These are phyloP conservation scores for Melampsora americana DNA, from an alignment of 1,284 basidiomycete species.

Conservation along the genomic window DNA sequence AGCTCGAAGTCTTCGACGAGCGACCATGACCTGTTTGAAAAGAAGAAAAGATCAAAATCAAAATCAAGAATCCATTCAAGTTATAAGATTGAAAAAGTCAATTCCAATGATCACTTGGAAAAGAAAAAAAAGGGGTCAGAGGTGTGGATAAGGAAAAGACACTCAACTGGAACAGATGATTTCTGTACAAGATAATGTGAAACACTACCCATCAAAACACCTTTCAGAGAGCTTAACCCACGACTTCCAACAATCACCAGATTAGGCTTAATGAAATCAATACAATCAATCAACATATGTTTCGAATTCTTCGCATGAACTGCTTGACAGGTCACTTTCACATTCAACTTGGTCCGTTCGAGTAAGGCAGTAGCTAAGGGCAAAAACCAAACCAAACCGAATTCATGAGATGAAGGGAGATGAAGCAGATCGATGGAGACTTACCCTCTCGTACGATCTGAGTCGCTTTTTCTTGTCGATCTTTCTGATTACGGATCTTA, in stretches of 20 bases:
- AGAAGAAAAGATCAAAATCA: neutral
- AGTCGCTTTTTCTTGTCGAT: constrained; percentile 4
- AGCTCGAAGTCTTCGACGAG: neutral
- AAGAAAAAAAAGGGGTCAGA: neutral
- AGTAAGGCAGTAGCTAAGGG: constrained; percentile 3
- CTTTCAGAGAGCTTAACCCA: constrained; percentile 7
- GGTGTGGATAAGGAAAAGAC: neutral
- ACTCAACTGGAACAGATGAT: constrained; percentile 13
- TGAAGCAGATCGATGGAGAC: neutral
- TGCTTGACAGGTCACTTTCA: constrained; percentile 2
- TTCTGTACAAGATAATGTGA: constrained; percentile 16
- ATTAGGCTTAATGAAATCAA: constrained; percentile 10
- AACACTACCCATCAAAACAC: constrained; percentile 1
- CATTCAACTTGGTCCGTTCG: constrained; percentile 6
- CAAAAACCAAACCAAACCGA: neutral
- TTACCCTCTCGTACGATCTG: neutral
- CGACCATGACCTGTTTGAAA: neutral
- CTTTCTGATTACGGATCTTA: constrained; percentile 11
- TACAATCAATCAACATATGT: constrained; percentile 7
- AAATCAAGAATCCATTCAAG: no score
- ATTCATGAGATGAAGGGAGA: no score
- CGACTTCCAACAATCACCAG: constrained; percentile 10
- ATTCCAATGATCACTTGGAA: no score
- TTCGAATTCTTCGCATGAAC: constrained; percentile 6
- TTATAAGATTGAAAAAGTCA: no score